A percentile compares a stretch with the other conserved stretches of the same genome.
Evolutionary conservation across 192 early-diverging fungal species (phyloP).

Genomic region (Mortierella hygrophila): DNA sequence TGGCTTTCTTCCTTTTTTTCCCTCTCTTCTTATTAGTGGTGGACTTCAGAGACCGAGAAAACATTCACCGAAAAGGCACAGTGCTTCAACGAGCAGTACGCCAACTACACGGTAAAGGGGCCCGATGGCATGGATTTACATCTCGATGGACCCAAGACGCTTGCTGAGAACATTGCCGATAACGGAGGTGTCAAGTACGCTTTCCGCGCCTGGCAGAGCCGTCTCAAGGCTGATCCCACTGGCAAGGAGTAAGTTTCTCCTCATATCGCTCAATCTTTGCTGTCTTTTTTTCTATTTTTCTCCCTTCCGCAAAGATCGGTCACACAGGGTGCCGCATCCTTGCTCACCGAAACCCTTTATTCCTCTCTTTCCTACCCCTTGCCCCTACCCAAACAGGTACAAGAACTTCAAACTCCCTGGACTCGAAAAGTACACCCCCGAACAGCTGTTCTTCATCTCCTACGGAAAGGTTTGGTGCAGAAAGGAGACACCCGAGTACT

Average conservation of each 20-base stretch:
- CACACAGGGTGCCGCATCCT: too few relatives aligned
- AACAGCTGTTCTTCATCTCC: conserved; percentile 73
- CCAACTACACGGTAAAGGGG: conserved; percentile 55
- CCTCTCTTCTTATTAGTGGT: conserved; percentile 64
- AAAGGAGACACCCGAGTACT: conserved; percentile 29
- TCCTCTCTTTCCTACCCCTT: too few relatives aligned
- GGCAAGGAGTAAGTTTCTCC: conserved; percentile 21
- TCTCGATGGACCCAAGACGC: conserved; percentile 67
- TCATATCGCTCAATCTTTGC: too few relatives aligned
- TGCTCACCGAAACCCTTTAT: too few relatives aligned
- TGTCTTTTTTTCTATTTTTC: too few relatives aligned
- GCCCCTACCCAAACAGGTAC: neutral
- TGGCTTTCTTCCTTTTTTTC: neutral
- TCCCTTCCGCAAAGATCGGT: too few relatives aligned
- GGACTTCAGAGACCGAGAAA: conserved; percentile 64
- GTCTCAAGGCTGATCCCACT: conserved; percentile 3
- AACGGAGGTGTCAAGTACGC: conserved; percentile 70
- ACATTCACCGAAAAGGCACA: conserved; percentile 62
- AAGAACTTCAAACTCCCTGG: conserved; percentile 58
- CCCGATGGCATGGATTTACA: conserved; percentile 35
- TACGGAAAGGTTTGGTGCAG: conserved; percentile 75
- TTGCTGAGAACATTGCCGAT: conserved; percentile 77
- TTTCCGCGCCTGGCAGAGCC: conserved; percentile 55
- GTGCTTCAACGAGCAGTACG: conserved; percentile 78
- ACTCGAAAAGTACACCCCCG: conserved; percentile 58